Evolutionary conservation across 176 grass and related monocot species (phyloP), one percentile per base, ranked within the genome.

Genomic region (Ananas comosus): DNA sequence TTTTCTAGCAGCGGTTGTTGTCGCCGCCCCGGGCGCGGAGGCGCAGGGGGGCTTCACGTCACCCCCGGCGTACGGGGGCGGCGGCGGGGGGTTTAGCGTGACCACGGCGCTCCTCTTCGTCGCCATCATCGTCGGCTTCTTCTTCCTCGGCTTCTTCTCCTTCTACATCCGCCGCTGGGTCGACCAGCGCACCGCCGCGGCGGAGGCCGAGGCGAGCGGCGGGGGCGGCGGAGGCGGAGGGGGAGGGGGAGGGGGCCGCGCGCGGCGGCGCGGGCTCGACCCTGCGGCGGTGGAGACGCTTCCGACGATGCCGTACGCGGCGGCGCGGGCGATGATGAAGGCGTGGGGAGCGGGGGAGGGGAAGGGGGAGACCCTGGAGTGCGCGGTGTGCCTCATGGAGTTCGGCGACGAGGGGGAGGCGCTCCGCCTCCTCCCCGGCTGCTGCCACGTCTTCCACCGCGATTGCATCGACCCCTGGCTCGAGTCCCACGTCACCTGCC

Each of bases 361-460:
- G 7, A n/a, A n/a, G n/a, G 68, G 51, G 50, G 74, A 72, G 0
- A 74, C 85, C 28, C 83, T 88, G 18, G 88, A 91, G 82, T 96
- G 92, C 78, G 85, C 85, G 2, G 78, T 96, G 29, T 96, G 92
- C 84, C 83, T 96, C 50, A 52, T 78, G 53, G 81, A 80, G 79
- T 91, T 96, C 83, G 65, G 11, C 33, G 78, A 80, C 16, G 92
- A 82, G 80, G 80, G 69, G n/a, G 85, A 87, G 63, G 80, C 79
- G 65, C 84, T 96, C 14, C 83, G 93, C 0, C 81, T 92, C 16
- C 81, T 96, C 25, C 88, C 88, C 22, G 80, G 81, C 0, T 96
- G 93, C 71, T 86, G 81, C 81, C 93, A 96, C 65, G 86, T 96
- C 4, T 96, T 96, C 83, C 93, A 96, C 64, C 59, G 79, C 11